Evolutionary conservation across 257 asterid species (phyloP), one percentile per base, ranked within the genome.

Genomic region (Misopates orontium): DNA sequence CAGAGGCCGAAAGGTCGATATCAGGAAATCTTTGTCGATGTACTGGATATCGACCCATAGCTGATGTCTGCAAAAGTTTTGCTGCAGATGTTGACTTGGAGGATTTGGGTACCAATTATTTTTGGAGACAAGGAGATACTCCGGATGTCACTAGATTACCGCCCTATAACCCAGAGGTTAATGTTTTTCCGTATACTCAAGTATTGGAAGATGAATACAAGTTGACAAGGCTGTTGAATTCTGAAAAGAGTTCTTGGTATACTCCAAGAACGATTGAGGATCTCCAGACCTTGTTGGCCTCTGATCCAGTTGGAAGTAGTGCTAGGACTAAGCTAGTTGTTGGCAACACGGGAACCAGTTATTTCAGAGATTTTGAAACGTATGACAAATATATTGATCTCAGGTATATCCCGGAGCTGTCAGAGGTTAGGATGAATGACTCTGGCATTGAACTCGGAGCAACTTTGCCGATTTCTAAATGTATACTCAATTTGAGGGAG

Each of bases 1-100:
- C 86, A 16, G 89, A 87, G 76, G 89, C 87, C 14, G 95, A 87
- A 80, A 84, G 54, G 68, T 82, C 89, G 31, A 74, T 84, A 32
- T 28, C 86, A 13, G 95, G 92, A 59, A 87, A 87, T 64, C 83
- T 87, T 2, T 87, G 92, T 68, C 80, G 95, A 39, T 87, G 95
- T 42, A 84, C 92, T 40, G 95, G 95, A 36, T 84, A 87, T 73
- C 81, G 95, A 42, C 89, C 95, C 4, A 79, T 84, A 28, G 95
- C 91, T 18, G 95, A 87, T 74, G 95, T 82, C 59, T 87, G 95
- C 84, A 87, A 87, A 77, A 77, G 82, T 73, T 87, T 84, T 49
- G 79, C 91, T 64, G 71, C 81, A 64, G 80, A 84, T 68, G 79
- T 83, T 32, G 95, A 87, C 72, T 77, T 87, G 20, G 95, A 87